Base-by-base conservation (phyloP, 257 asterid species). In the Nicotiana noctiflora region DNA sequence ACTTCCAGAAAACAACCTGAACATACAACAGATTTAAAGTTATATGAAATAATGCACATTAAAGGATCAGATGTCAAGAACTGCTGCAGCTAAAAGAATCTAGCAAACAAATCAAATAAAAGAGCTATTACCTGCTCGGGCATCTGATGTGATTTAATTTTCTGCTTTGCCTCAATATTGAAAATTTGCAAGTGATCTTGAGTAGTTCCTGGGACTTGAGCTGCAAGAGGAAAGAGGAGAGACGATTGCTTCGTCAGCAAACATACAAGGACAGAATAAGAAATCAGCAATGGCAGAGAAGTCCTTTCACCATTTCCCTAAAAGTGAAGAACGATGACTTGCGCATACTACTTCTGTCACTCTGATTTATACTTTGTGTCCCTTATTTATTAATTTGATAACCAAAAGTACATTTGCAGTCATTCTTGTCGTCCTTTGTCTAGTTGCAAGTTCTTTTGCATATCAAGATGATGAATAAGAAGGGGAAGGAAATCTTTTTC, bases 1-100 rank as follows among this genome's bases (percentile, higher is more conserved):
- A 96, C 91, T 96, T 96, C 99, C 99, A 96, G 84, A 94, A 96
- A 49, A 90, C 99, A 49, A 96, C 98, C 99, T 94, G 85, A 27
- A 82, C 70, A 84, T 64, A 49, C 72, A 49, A 11, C 11, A n/a
- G 37, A 0, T 44, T 51, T 29, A 10, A 49, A 46, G 77, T 17
- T 75, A 27, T 79, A 74, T 64, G 77, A 62, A 17, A 23, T 74
- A 74, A 49, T 21, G 61, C 78, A 74, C 23, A 56, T 5, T 19
- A 56, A n/a, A 19, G 61, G 61, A 25, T 14, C 60, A 49, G 40
- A 72, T 49, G 40, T 72, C 12, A 37, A 74, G 8, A 23, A 15
- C 25, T 23, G 17, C 44, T 74, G 15, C 15, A 74, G 44, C 61
- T 23, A 49, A 64, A 61, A 64, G 66, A 79, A 34, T 51, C 3